phyloP scores from a whole-genome alignment of 108 stramenopile genomes.

The Phaeodactylum tricornutum region DNA sequence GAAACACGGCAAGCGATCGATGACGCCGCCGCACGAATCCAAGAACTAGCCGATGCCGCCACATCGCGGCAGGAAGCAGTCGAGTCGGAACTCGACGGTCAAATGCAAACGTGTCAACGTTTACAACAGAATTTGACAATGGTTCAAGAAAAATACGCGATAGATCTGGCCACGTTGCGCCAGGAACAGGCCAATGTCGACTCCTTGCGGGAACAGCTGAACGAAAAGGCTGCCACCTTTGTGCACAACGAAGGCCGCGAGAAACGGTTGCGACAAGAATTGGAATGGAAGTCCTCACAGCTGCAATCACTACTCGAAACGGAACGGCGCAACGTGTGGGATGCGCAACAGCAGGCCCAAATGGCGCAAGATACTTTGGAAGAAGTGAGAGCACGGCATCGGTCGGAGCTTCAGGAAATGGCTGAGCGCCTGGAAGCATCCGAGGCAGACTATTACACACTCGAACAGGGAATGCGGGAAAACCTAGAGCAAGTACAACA shows the following conservation, averaged over 20 bases:
- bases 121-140: background rate
- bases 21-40: background rate
- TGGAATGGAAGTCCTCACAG: background rate
- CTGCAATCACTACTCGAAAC: background rate
- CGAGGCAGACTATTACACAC: too few species aligned
- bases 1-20: background rate
- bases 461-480: too few species aligned
- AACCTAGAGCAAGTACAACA: too few species aligned
- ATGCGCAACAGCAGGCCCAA: background rate
- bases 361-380: background rate
- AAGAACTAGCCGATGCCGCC: background rate
- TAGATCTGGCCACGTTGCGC: background rate
- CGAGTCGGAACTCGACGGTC: background rate
- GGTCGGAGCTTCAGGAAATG: slow-evolving; percentile 5
- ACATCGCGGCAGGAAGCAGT: background rate
- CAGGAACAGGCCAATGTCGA: background rate
- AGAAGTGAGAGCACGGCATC: slow-evolving; percentile 6
- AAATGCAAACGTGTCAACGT: background rate
- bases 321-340: background rate
- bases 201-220: background rate
- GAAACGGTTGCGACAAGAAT: slow-evolving; percentile 1
- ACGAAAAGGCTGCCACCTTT: background rate
- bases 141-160: background rate
- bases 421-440: background rate
- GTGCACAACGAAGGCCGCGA: background rate